phyloP scores from a whole-genome alignment of 441 rosid genomes.

The Erodium moschatum region DNA sequence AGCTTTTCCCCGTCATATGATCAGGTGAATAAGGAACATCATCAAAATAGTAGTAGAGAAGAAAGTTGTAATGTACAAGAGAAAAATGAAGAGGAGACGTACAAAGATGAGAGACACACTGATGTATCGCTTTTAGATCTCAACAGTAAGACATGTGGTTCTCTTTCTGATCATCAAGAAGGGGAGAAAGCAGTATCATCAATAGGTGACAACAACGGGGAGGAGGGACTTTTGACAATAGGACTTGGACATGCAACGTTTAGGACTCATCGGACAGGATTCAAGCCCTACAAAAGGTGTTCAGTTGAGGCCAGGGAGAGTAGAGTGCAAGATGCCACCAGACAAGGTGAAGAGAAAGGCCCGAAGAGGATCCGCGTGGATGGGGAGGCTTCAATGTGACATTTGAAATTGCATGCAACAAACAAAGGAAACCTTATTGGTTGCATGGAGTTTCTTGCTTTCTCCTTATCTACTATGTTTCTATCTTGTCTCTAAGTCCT shows the following conservation, averaged over 20 bases:
- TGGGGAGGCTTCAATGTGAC: constrained; percentile 49
- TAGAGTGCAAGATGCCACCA: constrained; percentile 30
- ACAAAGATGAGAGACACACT: constrained; percentile 22
- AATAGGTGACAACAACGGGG: constrained; percentile 24
- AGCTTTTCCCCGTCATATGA: constrained; percentile 67
- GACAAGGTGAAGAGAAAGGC: constrained; percentile 58
- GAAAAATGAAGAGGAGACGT: constrained; percentile 4
- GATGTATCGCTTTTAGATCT: constrained; percentile 40
- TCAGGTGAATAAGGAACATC: constrained; percentile 24
- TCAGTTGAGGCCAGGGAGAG: constrained; percentile 69
- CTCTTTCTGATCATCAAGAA: constrained; percentile 28
- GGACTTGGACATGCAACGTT: constrained; percentile 52
- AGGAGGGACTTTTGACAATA: constrained; percentile 39
- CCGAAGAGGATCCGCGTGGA: constrained; percentile 78
- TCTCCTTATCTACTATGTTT: constrained; percentile 20
- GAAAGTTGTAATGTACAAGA: constrained; percentile 20
- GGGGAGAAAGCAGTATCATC: constrained; percentile 30
- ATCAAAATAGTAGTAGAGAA: constrained; percentile 29
- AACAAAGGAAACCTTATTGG: constrained; percentile 28
- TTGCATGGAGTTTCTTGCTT: constrained; percentile 25
- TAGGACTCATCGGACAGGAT: constrained; percentile 60
- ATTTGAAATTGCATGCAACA: constrained; percentile 28
- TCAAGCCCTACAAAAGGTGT: constrained; percentile 92
- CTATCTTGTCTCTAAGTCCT: constrained; percentile 25
- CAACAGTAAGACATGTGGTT: constrained; percentile 29